Percentiles rank a stretch among this genome's conserved stretches.
Conservation (phyloP, 2,329 filamentous ascomycete genomes). For the Rutstroemia sp. region DNA sequence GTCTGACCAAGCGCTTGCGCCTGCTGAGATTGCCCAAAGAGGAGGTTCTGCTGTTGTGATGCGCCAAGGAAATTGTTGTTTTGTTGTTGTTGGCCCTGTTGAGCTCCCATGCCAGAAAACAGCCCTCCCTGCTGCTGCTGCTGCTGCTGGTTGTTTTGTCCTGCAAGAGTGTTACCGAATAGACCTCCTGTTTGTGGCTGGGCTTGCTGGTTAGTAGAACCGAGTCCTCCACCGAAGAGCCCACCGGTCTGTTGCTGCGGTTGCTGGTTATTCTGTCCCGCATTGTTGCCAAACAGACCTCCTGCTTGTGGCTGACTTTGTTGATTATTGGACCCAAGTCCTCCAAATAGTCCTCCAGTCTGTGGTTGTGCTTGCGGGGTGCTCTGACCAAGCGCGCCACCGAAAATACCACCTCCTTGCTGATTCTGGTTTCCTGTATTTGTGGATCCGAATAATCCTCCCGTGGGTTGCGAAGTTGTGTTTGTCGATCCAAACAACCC, state of each 20-base stretch:
- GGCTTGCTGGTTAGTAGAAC: constrained; percentile 5
- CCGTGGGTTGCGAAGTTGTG: constrained; percentile 5
- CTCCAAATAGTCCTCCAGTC: constrained; percentile 22
- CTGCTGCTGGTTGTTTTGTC: constrained; percentile 6
- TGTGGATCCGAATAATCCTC: constrained; percentile 20
- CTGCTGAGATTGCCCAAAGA: constrained; percentile 14
- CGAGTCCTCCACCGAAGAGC: constrained; percentile 10
- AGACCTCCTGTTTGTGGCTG: constrained; percentile 2
- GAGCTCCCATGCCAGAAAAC: constrained; percentile 11
- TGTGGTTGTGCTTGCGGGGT: constrained; percentile 27
- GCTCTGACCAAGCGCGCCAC: constrained; percentile 12
- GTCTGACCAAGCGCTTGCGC: constrained; percentile 9
- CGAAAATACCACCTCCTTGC: constrained; percentile 13
- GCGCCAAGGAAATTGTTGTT: constrained; percentile 9
- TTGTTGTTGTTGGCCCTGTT: constrained; percentile 12
- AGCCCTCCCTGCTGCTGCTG: constrained; percentile 10
- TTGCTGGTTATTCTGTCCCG: constrained; percentile 9
- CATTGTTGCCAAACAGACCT: constrained; percentile 1
- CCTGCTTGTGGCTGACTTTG: constrained; percentile 18
- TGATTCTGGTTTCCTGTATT: constrained; percentile 27
- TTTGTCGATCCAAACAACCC: constrained; percentile 19
- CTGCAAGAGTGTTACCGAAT: neutral
- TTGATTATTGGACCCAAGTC: constrained; percentile 22
- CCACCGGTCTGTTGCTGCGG: constrained; percentile 8
- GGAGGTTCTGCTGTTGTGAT: constrained; percentile 8